Evolutionary conservation across 2,329 filamentous ascomycete genomes (phyloP).

Genomic region (Penicillium sp.): DNA sequence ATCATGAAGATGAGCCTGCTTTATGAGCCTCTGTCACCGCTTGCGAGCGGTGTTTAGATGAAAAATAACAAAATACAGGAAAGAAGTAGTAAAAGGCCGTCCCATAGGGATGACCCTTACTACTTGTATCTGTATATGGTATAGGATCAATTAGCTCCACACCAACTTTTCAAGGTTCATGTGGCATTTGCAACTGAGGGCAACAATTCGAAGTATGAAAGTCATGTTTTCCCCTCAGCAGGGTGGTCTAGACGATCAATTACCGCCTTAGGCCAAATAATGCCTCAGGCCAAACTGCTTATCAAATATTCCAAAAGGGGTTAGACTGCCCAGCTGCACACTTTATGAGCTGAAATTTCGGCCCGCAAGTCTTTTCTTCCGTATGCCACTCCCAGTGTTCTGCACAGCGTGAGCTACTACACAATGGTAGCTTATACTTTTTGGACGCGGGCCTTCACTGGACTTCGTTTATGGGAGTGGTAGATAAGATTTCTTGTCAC

Average conservation of each 20-base stretch:
- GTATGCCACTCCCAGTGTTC: conserved; percentile 44
- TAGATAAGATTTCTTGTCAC: conserved; percentile 62
- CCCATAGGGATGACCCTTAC: too few relatives aligned
- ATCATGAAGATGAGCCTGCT: too few relatives aligned
- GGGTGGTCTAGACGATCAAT: background rate
- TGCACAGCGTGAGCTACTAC: conserved; percentile 41
- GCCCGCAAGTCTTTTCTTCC: conserved; percentile 19
- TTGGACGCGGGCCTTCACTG: conserved; percentile 39
- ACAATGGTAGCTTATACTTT: conserved; percentile 34
- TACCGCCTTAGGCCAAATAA: background rate
- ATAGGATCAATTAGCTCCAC: too few relatives aligned
- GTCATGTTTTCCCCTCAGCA: background rate
- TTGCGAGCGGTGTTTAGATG: too few relatives aligned
- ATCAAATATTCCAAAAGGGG: conserved; percentile 18
- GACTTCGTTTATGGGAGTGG: conserved; percentile 55
- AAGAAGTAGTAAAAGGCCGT: too few relatives aligned
- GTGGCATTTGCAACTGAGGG: background rate
- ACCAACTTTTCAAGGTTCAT: too few relatives aligned
- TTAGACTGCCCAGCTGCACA: conserved; percentile 14
- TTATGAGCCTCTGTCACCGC: too few relatives aligned
- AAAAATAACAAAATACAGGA: too few relatives aligned
- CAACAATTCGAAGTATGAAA: background rate
- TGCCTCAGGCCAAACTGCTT: background rate
- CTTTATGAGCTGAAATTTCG: conserved; percentile 7
- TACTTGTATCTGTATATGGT: too few relatives aligned